Evolutionary conservation across 805 yeast genomes (phyloP).

Genomic region (Saccharomycopsis lassenensis): DNA sequence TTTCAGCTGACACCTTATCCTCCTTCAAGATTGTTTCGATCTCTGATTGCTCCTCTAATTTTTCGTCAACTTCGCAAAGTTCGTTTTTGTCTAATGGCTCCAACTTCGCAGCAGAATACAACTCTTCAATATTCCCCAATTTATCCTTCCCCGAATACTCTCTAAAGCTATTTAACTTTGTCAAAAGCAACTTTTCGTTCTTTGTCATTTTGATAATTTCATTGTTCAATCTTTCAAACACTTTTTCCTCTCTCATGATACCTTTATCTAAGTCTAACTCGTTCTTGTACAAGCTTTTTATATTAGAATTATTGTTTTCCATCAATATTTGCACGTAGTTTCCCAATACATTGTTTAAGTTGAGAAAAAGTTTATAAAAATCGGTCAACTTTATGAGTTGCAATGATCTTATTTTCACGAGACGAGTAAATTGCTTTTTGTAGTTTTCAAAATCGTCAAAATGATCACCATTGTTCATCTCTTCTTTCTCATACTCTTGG

Average conservation of each 20-base stretch:
- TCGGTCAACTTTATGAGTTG: slow-evolving; percentile 2
- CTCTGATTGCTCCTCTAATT: neutral
- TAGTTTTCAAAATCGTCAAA: slow-evolving; percentile 3
- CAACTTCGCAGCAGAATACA: slow-evolving; percentile 23
- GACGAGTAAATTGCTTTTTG: slow-evolving; percentile 7
- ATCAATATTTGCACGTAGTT: slow-evolving; percentile 9
- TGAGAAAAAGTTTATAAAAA: slow-evolving; percentile 2
- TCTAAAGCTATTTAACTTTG: slow-evolving; percentile 9
- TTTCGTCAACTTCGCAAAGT: no score
- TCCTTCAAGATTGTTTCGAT: neutral
- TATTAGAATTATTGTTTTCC: slow-evolving; percentile 13
- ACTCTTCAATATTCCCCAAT: slow-evolving; percentile 23
- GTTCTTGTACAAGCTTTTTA: slow-evolving; percentile 7
- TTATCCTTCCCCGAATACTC: slow-evolving; percentile 5
- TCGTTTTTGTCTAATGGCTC: neutral
- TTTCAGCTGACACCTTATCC: neutral
- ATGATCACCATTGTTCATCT: neutral
- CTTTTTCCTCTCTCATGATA: slow-evolving; percentile 11
- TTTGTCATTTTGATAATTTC: slow-evolving; percentile 6
- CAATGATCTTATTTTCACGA: slow-evolving; percentile 9
- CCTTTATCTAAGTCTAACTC: slow-evolving; percentile 11
- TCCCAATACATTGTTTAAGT: slow-evolving; percentile 10
- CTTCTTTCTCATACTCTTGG: neutral
- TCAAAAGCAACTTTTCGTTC: slow-evolving; percentile 1
- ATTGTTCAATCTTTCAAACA: slow-evolving; percentile 9